These are phyloP conservation scores for Lactifluus rugatus DNA, from an alignment of 768 basidiomycete species.

Conservation along the genomic window DNA sequence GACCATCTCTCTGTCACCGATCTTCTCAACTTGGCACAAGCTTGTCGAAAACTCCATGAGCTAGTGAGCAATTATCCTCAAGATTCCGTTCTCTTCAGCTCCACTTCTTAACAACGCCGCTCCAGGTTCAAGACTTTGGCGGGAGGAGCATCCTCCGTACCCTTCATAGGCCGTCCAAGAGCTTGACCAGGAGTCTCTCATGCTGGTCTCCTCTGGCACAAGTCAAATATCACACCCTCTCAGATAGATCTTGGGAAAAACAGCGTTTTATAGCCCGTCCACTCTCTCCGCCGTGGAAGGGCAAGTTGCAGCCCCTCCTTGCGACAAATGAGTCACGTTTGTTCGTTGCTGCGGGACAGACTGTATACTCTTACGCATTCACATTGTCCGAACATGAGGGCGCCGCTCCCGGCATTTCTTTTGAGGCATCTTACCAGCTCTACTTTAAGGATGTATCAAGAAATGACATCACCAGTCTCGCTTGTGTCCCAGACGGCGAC, in stretches of 20 bases:
- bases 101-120: background rate
- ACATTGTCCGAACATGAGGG: slow-evolving; percentile 15
- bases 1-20: slow-evolving; percentile 14
- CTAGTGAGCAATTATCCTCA: slow-evolving; percentile 4
- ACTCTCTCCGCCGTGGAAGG: slow-evolving; percentile 21
- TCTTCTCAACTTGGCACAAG: slow-evolving; percentile 7
- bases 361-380: slow-evolving; percentile 22
- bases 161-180: slow-evolving; percentile 11
- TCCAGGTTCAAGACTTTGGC: slow-evolving; percentile 18
- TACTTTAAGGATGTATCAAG: slow-evolving; percentile 25
- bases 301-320: slow-evolving; percentile 23
- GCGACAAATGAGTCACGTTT: slow-evolving; percentile 20
- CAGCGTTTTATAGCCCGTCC: slow-evolving; percentile 21
- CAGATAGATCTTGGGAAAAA: slow-evolving; percentile 20
- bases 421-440: slow-evolving; percentile 40
- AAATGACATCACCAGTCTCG: slow-evolving; percentile 47
- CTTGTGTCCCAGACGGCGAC: slow-evolving; percentile 38
- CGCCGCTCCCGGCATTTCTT: slow-evolving; percentile 34
- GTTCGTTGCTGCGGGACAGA: slow-evolving; percentile 24
- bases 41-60: slow-evolving; percentile 4
- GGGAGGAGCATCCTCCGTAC: slow-evolving; percentile 9
- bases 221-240: slow-evolving; percentile 18
- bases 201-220: slow-evolving; percentile 17
- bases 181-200: slow-evolving; percentile 5
- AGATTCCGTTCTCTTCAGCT: no score